Percentiles rank a stretch among this genome's conserved stretches.
Evolutionary conservation across 306 rosid genomes (phyloP).

Genomic region (Phaseolus lunatus): DNA sequence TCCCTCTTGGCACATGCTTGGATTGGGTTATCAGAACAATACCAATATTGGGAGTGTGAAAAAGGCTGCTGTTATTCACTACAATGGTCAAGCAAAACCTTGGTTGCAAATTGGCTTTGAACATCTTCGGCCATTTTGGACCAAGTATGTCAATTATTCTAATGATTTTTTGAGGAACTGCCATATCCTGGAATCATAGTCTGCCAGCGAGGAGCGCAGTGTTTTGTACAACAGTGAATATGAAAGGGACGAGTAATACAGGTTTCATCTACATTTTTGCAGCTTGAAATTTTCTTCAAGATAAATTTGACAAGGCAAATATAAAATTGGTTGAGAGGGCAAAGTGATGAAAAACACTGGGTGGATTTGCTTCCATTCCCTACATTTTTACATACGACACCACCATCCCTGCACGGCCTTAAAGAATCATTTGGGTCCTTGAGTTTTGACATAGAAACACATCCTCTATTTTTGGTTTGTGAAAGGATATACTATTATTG

Average conservation of each 20-base stretch:
- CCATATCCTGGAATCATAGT: slow-evolving; percentile 89
- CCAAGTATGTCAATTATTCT: slow-evolving; percentile 90
- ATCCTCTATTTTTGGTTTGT: slow-evolving; percentile 70
- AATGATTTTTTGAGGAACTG: slow-evolving; percentile 92
- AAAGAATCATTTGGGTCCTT: slow-evolving; percentile 64
- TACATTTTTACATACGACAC: slow-evolving; percentile 55
- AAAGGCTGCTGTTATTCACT: slow-evolving; percentile 97
- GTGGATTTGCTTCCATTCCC: slow-evolving; percentile 57
- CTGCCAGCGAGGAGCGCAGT: slow-evolving; percentile 41
- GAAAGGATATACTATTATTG: slow-evolving; percentile 68
- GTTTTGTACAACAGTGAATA: slow-evolving; percentile 48
- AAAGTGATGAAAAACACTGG: slow-evolving; percentile 46
- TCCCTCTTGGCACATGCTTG: slow-evolving; percentile 97
- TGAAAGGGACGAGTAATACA: slow-evolving; percentile 49
- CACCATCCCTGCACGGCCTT: slow-evolving; percentile 55
- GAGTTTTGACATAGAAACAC: slow-evolving; percentile 76
- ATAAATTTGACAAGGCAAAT: slow-evolving; percentile 55
- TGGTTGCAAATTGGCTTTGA: slow-evolving; percentile 98
- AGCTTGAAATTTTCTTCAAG: slow-evolving; percentile 56
- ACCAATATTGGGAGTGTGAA: slow-evolving; percentile 72
- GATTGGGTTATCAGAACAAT: slow-evolving; percentile 94
- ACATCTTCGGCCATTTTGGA: slow-evolving; percentile 98
- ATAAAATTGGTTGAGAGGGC: slow-evolving; percentile 58
- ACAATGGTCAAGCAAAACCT: slow-evolving; percentile 97
- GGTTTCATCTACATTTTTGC: slow-evolving; percentile 61